Evolutionary conservation across 169 alveolate genomes (phyloP).

Genomic region (Eimeria acervulina): DNA sequence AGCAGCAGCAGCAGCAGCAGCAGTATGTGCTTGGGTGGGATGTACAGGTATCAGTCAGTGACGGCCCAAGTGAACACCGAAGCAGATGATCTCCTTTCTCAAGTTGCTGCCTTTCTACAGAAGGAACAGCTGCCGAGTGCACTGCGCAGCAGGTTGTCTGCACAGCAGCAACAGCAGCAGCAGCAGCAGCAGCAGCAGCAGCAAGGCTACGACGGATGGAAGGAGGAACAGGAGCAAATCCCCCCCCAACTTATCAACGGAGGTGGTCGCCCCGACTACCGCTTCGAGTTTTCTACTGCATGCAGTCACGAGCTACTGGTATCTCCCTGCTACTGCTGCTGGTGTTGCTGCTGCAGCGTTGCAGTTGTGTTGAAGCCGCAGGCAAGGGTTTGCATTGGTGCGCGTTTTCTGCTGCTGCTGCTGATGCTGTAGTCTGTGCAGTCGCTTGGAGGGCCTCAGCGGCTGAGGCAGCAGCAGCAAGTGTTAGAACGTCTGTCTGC

Average conservation of each 20-base stretch:
- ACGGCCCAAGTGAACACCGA: conserved; percentile 38
- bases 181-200: conserved; percentile 62
- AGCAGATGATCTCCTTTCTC: conserved; percentile 27
- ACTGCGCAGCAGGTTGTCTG: conserved; percentile 49
- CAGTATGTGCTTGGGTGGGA: neutral
- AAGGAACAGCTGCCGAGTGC: conserved; percentile 59
- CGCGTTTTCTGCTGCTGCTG: neutral
- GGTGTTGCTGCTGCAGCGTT: conserved; percentile 38
- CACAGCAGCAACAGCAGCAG: conserved; percentile 13
- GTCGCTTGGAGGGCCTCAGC: conserved; percentile 62
- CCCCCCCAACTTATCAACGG: neutral
- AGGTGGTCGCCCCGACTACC: neutral
- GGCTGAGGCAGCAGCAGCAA: conserved; percentile 74
- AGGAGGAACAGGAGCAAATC: conserved; percentile 45
- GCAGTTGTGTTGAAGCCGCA: neutral
- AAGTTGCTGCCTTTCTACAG: conserved; percentile 58
- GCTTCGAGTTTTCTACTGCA: conserved; percentile 27
- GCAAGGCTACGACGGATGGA: neutral
- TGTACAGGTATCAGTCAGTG: conserved; percentile 42
- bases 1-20: neutral
- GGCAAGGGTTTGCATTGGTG: neutral
- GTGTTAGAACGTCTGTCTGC: conserved; percentile 17
- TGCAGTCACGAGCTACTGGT: conserved; percentile 68
- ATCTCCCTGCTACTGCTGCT: neutral
- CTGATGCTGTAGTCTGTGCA: conserved; percentile 66